Evolutionary conservation across 1,139 yeast genomes (phyloP), one percentile per base, ranked within the genome.

Genomic region (Yamadazyma aaseri): DNA sequence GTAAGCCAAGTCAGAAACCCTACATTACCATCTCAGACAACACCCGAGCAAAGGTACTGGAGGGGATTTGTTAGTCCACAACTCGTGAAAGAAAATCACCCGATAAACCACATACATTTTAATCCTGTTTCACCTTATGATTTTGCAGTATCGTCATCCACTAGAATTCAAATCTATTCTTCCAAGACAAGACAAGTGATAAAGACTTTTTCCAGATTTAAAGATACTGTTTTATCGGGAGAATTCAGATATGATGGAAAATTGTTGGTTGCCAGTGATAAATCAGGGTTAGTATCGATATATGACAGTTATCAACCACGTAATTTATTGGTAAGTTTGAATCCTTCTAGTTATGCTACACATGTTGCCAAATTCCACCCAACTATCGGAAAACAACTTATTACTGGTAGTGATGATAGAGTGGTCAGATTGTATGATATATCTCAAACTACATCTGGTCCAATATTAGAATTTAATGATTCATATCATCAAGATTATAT

Each of bases 1-100:
- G 73, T 89, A 15, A 74, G 78, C 31, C 82, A 83, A 28, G 76
- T 73, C 26, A 73, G 89, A 56, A 79, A 79, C 47, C 86, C 97
- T 3, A 80, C 86, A 1, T 58, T 69, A 41, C 95, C 97, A 2
- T 60, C 71, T 10, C 90, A 85, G 49, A 82, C 92, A 3, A 89
- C 97, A 0, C 92, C 97, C 1, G 98, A 92, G 50, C 95, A 89
- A 55, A 71, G 94, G 48, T 92, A 86, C 63, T 94, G 98, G 98
- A 72, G 95, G 49, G 89, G 90, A 10, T 83, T 76, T 53, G 69
- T 77, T 28, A 84, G 79, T 46, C 94, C 97, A 1, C 90, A 90
- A 53, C 71, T 92, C 32, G 90, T 90, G 31, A 92, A 92, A 60
- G 98, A 94, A 60, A 92, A 86, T 62, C 89, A 86, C 56, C 86